Evolutionary conservation across 306 rosid species (phyloP).

Genomic region (peach (Prunus persica)): Prunus_persica_NCBIv2 NC_034009.1:35866501-35867000

Average conservation of each 20-base stretch:
- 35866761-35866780: not conserved
- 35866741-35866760: not conserved
- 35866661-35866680: too few relatives aligned
- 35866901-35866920: constrained; percentile 87
- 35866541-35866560: too few relatives aligned
- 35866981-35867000: too few relatives aligned
- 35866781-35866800: not conserved
- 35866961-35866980: constrained; percentile 46
- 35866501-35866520: too few relatives aligned
- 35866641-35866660: too few relatives aligned
- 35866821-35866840: constrained; percentile 86
- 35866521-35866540: too few relatives aligned
- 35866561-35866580: not conserved
- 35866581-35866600: too few relatives aligned
- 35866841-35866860: constrained; percentile 83
- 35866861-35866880: constrained; percentile 83
- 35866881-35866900: constrained; percentile 68
- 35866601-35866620: too few relatives aligned
- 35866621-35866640: too few relatives aligned
- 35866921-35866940: constrained; percentile 87
- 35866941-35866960: constrained; percentile 92
- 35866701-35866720: not conserved
- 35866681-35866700: not conserved
- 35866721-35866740: not conserved
- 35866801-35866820: constrained; percentile 61